A percentile compares a stretch with the other conserved stretches of the same genome.
phyloP scores from a whole-genome alignment of 495 filamentous ascomycete genomes.

The Parachaetomium inaequale region DNA sequence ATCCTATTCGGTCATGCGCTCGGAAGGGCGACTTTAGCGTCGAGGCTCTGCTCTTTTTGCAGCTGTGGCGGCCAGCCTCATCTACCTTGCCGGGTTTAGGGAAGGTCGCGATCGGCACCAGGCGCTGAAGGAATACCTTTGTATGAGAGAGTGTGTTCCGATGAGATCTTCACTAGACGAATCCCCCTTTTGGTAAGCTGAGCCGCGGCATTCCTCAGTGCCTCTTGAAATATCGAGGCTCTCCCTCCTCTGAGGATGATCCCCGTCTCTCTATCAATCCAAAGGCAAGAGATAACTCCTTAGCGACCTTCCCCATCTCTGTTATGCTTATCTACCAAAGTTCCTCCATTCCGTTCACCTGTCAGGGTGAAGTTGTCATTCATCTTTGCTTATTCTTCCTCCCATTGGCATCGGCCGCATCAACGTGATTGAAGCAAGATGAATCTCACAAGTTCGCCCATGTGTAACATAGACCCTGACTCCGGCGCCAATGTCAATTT shows the following conservation, averaged over 20 bases:
- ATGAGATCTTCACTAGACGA: background rate
- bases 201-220: background rate
- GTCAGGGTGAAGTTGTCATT: background rate
- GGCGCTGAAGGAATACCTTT: background rate
- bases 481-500: background rate
- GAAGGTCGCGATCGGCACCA: background rate
- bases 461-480: background rate
- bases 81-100: background rate
- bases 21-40: background rate
- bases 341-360: background rate
- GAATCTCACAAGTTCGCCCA: background rate
- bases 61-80: background rate
- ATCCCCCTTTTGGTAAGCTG: background rate
- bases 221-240: background rate
- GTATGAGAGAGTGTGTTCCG: background rate
- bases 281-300: too few species aligned
- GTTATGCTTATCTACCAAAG: background rate
- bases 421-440: background rate
- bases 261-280: too few species aligned
- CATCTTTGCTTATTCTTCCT: background rate
- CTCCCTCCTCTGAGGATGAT: too few species aligned
- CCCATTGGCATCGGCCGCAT: background rate
- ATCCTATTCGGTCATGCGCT: background rate
- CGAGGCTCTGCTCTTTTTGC: background rate
- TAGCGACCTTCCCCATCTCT: background rate